Evolutionary conservation across 768 basidiomycete genomes (phyloP).

Genomic region (Clitopilus passeckerianus): DNA sequence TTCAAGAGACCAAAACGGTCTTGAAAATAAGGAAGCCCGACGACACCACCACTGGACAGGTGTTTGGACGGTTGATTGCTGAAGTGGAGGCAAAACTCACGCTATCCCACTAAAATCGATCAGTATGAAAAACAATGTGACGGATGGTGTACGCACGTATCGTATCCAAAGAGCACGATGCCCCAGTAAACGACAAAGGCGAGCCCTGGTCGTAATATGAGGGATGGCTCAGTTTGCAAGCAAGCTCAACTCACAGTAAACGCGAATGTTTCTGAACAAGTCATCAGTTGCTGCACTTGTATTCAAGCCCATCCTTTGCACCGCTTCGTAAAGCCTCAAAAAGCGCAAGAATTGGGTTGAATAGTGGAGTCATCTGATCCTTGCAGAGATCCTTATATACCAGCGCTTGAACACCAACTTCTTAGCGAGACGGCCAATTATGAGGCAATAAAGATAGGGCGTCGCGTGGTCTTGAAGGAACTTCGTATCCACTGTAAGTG

Average conservation of each 20-base stretch:
- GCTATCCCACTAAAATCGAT: conserved; percentile 12
- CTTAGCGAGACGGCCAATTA: not conserved
- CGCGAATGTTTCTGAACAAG: conserved; percentile 13
- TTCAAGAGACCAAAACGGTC: conserved; percentile 54
- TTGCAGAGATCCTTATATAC: not conserved
- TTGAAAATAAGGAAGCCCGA: conserved; percentile 58
- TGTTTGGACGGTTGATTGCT: not conserved
- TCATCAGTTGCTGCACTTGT: not conserved
- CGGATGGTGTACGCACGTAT: conserved; percentile 12
- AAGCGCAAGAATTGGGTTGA: not conserved
- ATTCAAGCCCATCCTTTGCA: not conserved
- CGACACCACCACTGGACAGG: conserved; percentile 60
- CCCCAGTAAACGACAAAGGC: conserved; percentile 19
- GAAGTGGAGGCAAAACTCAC: conserved; percentile 5
- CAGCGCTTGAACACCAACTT: not conserved
- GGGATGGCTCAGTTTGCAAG: not conserved
- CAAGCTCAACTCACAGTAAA: conserved; percentile 11
- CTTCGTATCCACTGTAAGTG: not conserved
- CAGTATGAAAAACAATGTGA: not conserved
- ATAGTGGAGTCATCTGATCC: not conserved
- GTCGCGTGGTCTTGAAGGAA: not conserved
- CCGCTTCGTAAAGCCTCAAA: not conserved
- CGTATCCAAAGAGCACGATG: conserved; percentile 17
- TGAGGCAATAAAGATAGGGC: not conserved
- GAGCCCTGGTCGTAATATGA: conserved; percentile 11